phyloP scores from a whole-genome alignment of 2,329 filamentous ascomycete species.

The Pseudogymnoascus sp. region DNA sequence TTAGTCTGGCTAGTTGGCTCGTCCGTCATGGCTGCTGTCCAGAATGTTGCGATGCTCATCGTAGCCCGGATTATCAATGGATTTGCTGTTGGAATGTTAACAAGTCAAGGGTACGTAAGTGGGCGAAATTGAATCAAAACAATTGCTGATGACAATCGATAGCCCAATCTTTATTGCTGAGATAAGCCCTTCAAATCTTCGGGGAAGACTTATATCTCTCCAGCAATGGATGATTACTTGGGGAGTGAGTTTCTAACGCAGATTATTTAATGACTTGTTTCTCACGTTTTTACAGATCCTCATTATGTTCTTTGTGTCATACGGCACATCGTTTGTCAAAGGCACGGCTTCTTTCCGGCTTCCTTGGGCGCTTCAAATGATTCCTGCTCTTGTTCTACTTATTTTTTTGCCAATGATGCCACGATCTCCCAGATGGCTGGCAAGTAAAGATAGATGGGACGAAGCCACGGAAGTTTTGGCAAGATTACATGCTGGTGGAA shows the following conservation, averaged over 20 bases:
- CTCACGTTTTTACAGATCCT: slow-evolving; percentile 27
- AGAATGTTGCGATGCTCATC: slow-evolving; percentile 58
- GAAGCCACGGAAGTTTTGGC: slow-evolving; percentile 43
- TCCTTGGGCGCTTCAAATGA: slow-evolving; percentile 42
- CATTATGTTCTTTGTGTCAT: slow-evolving; percentile 43
- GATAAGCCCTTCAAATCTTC: slow-evolving; percentile 36
- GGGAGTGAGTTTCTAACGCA: slow-evolving; percentile 23
- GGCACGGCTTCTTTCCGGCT: slow-evolving; percentile 43
- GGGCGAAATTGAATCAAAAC: background rate
- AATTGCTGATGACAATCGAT: background rate
- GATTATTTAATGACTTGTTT: background rate
- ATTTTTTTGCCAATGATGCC: slow-evolving; percentile 38
- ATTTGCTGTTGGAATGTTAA: slow-evolving; percentile 64
- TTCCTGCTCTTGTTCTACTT: slow-evolving; percentile 38
- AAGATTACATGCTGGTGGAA: slow-evolving; percentile 49
- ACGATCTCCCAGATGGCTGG: slow-evolving; percentile 45
- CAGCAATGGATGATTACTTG: slow-evolving; percentile 42
- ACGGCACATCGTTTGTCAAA: slow-evolving; percentile 38
- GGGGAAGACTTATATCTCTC: slow-evolving; percentile 38
- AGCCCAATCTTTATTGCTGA: slow-evolving; percentile 62
- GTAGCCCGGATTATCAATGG: slow-evolving; percentile 66
- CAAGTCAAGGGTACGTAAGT: slow-evolving; percentile 48
- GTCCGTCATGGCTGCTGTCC: slow-evolving; percentile 44
- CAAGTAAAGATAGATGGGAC: slow-evolving; percentile 41
- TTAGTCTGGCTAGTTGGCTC: slow-evolving; percentile 40